These are phyloP conservation scores for Colletotrichum liriopes DNA, from an alignment of 2,329 filamentous ascomycete genomes.

Conservation along the genomic window DNA sequence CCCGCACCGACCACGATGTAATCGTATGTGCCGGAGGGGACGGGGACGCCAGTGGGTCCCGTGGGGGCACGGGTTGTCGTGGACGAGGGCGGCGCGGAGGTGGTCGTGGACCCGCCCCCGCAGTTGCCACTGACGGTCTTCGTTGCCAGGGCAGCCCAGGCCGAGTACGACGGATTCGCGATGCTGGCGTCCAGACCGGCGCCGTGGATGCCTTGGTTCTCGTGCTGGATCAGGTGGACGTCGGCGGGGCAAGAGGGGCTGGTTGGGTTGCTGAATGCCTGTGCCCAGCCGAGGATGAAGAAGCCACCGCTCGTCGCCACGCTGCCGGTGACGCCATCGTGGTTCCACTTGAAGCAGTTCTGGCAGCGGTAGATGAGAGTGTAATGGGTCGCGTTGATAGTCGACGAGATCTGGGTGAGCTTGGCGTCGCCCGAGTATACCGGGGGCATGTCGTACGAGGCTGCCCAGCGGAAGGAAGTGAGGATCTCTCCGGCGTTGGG, in stretches of 20 bases:
- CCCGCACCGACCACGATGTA: slow-evolving; percentile 77
- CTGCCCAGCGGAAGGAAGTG: slow-evolving; percentile 71
- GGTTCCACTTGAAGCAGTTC: slow-evolving; percentile 69
- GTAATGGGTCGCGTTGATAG: slow-evolving; percentile 71
- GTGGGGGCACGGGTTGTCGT: slow-evolving; percentile 43
- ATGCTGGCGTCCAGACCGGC: slow-evolving; percentile 55
- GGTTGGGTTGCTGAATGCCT: slow-evolving; percentile 61
- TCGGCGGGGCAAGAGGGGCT: slow-evolving; percentile 61
- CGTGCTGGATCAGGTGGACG: slow-evolving; percentile 67
- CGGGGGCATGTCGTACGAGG: slow-evolving; percentile 72
- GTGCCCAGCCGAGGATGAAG: slow-evolving; percentile 70
- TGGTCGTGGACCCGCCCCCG: slow-evolving; percentile 49
- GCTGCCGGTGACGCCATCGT: slow-evolving; percentile 60
- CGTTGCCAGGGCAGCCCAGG: slow-evolving; percentile 62
- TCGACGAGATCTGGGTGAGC: slow-evolving; percentile 72
- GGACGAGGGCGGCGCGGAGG: slow-evolving; percentile 45
- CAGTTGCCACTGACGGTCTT: slow-evolving; percentile 56
- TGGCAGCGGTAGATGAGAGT: slow-evolving; percentile 77
- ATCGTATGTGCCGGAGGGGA: slow-evolving; percentile 63
- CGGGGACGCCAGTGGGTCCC: slow-evolving; percentile 52
- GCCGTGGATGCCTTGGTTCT: slow-evolving; percentile 67
- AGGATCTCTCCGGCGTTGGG: slow-evolving; percentile 67
- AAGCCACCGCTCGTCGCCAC: slow-evolving; percentile 61
- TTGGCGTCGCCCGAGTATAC: slow-evolving; percentile 75
- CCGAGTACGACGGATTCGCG: slow-evolving; percentile 58